Base-by-base conservation (phyloP, 768 basidiomycete genomes). In the Lenzites betulinus region DNA sequence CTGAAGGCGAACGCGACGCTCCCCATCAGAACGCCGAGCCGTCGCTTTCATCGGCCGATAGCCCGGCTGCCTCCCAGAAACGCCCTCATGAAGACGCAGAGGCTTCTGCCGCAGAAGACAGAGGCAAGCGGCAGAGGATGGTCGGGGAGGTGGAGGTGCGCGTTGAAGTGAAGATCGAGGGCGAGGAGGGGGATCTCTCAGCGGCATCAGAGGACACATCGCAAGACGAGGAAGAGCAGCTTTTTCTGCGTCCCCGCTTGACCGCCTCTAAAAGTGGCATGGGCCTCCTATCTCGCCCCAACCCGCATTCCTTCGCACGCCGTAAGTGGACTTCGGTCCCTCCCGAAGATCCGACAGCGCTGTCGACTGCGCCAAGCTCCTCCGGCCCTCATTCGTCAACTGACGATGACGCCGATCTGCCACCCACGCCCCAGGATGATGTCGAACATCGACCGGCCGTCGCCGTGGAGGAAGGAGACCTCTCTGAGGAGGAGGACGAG, bases 301-400 rank as follows among this genome's bases (percentile, higher is more conserved):
- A 75, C 52, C 74, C 74, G 9, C 68, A 70, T 49, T 66, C 69
- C 4, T 74, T 72, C 51, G 74, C 74, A 28, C 73, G 74, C 52
- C 72, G 72, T 30, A 74, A 69, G 55, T 74, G 73, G 73, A 68
- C 65, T 16, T 59, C 62, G 42, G 53, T 59, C 26, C 63, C 67
- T 41, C 49, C 65, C 22, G 62, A 41, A 41, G 61, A 63, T 50
- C 61, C 33, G 20, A 16, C 48, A 22, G 58, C 59, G 49, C 35
- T 49, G 12, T 30, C 36, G 36, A 22, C 26, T 15, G 28, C 60
- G 26, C 25, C 20, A 6, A 51, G 41, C 50, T 48, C 38, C 16
- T 56, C 7, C 26, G 51, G 44, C 13, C 60, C 28, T 3, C 66
- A 51, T 30, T 60, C 54, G 39, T 61, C 58, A 30, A 64, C 60